A percentile compares a stretch with the other conserved stretches of the same genome.
Conservation (phyloP, 768 basidiomycete genomes). For the Pisolithus tinctorius region DNA sequence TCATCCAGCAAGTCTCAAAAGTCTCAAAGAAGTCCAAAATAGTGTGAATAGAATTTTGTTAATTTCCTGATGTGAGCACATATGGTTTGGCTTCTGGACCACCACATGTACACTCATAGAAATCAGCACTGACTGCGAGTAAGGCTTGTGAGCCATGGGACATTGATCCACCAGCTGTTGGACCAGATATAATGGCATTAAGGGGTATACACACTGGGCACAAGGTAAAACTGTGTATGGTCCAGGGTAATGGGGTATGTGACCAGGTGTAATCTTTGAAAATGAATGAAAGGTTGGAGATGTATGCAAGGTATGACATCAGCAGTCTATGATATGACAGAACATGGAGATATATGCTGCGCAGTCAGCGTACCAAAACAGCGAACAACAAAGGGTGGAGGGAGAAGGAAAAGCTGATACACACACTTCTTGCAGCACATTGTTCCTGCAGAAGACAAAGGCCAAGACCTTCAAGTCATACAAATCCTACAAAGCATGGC, state of each 20-base stretch:
- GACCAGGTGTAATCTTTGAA: slow-evolving; percentile 64
- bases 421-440: slow-evolving; percentile 55
- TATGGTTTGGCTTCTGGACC: slow-evolving; percentile 21
- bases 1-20: no score
- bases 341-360: neutral
- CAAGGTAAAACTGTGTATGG: slow-evolving; percentile 46
- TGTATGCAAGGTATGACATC: slow-evolving; percentile 46
- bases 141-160: slow-evolving; percentile 15
- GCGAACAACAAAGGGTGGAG: neutral
- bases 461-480: no score
- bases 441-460: no score
- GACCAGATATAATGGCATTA: slow-evolving; percentile 53
- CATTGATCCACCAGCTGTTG: slow-evolving; percentile 44
- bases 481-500: no score
- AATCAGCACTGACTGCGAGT: slow-evolving; percentile 41
- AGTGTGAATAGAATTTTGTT: no score
- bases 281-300: slow-evolving; percentile 46
- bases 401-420: slow-evolving; percentile 13
- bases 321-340: slow-evolving; percentile 31
- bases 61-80: no score
- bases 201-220: slow-evolving; percentile 48
- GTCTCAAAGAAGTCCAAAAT: no score
- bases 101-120: slow-evolving; percentile 44
- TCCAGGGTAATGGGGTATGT: slow-evolving; percentile 44
- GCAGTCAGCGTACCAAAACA: neutral